Base-by-base conservation (phyloP, 345 rosid genomes). In the Hypericum perforatum region DNA sequence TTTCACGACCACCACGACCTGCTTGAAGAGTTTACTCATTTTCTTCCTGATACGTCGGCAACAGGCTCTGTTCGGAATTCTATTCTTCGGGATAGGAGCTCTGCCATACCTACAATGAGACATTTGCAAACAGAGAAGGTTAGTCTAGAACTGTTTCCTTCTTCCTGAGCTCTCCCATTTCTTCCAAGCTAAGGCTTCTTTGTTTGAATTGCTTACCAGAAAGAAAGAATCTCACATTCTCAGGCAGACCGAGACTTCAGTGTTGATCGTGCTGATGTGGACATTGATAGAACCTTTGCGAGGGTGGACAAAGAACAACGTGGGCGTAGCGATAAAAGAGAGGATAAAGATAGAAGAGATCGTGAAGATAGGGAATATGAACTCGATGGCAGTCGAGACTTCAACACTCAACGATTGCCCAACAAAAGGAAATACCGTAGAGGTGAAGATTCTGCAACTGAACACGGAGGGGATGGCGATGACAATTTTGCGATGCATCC, bases 31-130 rank as follows among this genome's bases (percentile, higher is more conserved):
- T 94, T 94, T 62, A 78, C 86, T 54, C 85, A 85, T 59, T 94
- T 94, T 74, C 85, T 94, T 42, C 99, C 99, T 16, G 97, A 88
- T 77, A 46, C 76, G 55, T 82, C 98, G 43, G 83, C 74, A 45
- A 64, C 86, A 46, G 76, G 83, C 39, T 71, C 76, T 56, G 78
- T 71, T 14, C 78, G 83, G 71, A 80, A 66, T 47, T 64, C 81
- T 49, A 39, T 74, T 57, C 75, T 58, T 39, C 79, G 81, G 56
- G 98, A 81, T 61, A 76, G 81, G 72, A 78, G 69, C 68, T 67
- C 86, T 41, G 74, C 82, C 45, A 68, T 84, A 62, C 94, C 83
- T 53, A 48, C 79, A 37, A 57, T 62, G 59, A 78, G 73, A 57
- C 85, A 63, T 62, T 47, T 69, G 71, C 84, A 70, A 53, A 63